Conservation (phyloP, 768 basidiomycete genomes). For the Suillus cothurnatus region DNA sequence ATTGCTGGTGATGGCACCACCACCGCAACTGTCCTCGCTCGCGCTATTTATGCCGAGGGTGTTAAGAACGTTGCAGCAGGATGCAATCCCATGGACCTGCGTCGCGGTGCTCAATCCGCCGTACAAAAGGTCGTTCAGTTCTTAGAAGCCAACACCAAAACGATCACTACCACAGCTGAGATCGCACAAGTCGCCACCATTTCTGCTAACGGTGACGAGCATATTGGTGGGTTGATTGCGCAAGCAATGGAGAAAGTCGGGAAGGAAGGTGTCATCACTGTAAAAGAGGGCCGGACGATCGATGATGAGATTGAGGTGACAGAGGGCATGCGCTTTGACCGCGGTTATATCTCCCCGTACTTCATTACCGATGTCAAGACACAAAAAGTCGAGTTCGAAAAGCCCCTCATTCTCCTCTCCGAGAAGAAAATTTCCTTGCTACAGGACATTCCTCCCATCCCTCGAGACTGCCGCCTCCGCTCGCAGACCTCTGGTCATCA, state of each 20-base stretch:
- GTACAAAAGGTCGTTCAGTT: conserved; percentile 94
- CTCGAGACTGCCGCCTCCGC: conserved; percentile 81
- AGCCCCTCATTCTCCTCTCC: conserved; percentile 88
- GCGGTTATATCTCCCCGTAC: conserved; percentile 97
- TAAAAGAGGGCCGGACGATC: conserved; percentile 98
- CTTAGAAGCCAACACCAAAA: conserved; percentile 85
- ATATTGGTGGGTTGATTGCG: conserved; percentile 93
- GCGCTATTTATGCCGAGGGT: conserved; percentile 97
- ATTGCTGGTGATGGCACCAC: conserved; percentile 97
- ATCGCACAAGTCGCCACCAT: conserved; percentile 99
- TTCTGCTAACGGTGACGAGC: conserved; percentile 77
- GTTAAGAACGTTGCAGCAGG: conserved; percentile 99
- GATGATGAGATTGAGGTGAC: conserved; percentile 99
- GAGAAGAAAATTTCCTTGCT: conserved; percentile 98
- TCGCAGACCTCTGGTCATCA: conserved; percentile 91
- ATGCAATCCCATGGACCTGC: conserved; percentile 99
- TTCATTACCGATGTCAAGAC: conserved; percentile 98
- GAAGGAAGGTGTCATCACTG: conserved; percentile 99
- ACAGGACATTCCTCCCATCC: conserved; percentile 92
- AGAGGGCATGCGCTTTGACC: conserved; percentile 99
- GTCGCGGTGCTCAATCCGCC: conserved; percentile 95
- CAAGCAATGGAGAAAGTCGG: conserved; percentile 99
- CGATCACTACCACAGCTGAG: conserved; percentile 95
- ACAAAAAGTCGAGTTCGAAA: conserved; percentile 96
- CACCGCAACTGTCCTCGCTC: conserved; percentile 94